phyloP scores from a whole-genome alignment of 2,329 filamentous ascomycete species.

The Ciborinia camelliae region DNA sequence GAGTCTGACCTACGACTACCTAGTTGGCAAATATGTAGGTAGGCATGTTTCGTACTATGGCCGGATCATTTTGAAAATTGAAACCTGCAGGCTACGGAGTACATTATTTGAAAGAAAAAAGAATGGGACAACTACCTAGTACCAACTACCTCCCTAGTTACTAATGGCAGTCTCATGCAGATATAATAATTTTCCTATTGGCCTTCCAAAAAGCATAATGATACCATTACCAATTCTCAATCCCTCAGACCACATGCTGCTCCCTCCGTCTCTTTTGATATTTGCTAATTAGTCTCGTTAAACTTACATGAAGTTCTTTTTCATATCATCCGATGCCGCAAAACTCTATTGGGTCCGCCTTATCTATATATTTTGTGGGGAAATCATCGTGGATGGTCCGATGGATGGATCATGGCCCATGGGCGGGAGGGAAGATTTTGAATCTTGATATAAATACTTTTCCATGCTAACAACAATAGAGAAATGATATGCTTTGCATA shows the following conservation, averaged over 20 bases:
- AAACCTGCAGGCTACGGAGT: no score
- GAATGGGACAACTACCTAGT: not conserved
- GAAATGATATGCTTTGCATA: not conserved
- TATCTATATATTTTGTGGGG: conserved; percentile 9
- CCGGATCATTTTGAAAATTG: no score
- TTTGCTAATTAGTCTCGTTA: not conserved
- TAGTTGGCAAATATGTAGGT: no score
- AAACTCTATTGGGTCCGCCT: conserved; percentile 12
- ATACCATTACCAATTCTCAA: not conserved
- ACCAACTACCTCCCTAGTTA: no score
- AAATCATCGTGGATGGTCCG: not conserved
- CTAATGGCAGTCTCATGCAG: no score
- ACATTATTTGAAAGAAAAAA: no score
- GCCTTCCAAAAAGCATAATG: not conserved
- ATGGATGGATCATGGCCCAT: no score
- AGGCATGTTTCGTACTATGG: no score
- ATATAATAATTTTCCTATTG: not conserved
- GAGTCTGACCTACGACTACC: no score
- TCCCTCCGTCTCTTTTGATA: not conserved
- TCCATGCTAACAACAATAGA: not conserved
- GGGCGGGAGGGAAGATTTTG: no score
- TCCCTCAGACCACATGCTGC: not conserved
- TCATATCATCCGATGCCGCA: conserved; percentile 14
- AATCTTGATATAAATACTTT: no score
- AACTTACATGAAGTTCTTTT: conserved; percentile 7